Percentiles rank a stretch among this genome's conserved stretches.
These are phyloP conservation scores for Mrakia gelida DNA, from an alignment of 768 basidiomycete species.

Conservation along the genomic window DNA sequence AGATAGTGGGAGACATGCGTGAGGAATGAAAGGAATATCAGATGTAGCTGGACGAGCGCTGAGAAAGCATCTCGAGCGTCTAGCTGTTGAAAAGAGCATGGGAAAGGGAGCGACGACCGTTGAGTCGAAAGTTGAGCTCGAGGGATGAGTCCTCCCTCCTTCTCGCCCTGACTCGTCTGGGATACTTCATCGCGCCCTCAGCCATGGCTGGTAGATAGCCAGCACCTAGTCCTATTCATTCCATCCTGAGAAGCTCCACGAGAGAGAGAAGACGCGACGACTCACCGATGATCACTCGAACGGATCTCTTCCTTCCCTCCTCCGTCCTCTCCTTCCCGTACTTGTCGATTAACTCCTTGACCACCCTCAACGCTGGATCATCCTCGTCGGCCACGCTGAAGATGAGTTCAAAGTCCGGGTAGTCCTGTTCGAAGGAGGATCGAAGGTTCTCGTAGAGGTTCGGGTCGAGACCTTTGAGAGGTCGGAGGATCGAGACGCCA, in stretches of 20 bases:
- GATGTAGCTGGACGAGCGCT: too few species aligned
- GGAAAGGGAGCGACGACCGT: too few species aligned
- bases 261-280: background rate
- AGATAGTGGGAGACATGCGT: too few species aligned
- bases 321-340: conserved; percentile 54
- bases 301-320: conserved; percentile 47
- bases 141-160: too few species aligned
- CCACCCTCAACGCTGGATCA: conserved; percentile 84
- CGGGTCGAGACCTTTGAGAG: conserved; percentile 88
- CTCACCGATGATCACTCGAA: conserved; percentile 71
- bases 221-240: too few species aligned
- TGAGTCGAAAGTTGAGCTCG: too few species aligned
- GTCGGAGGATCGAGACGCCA: conserved; percentile 89
- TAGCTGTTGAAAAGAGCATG: too few species aligned
- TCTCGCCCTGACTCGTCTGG: too few species aligned
- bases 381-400: conserved; percentile 82
- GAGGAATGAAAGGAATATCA: too few species aligned
- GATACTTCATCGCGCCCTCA: too few species aligned
- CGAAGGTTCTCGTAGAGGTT: conserved; percentile 96
- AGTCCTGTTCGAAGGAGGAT: conserved; percentile 85
- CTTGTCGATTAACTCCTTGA: conserved; percentile 67
- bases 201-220: too few species aligned
- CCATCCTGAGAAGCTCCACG: background rate
- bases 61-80: too few species aligned
- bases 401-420: conserved; percentile 77